Conservation (phyloP, 495 filamentous ascomycete genomes). For the Neurospora sp. region DNA sequence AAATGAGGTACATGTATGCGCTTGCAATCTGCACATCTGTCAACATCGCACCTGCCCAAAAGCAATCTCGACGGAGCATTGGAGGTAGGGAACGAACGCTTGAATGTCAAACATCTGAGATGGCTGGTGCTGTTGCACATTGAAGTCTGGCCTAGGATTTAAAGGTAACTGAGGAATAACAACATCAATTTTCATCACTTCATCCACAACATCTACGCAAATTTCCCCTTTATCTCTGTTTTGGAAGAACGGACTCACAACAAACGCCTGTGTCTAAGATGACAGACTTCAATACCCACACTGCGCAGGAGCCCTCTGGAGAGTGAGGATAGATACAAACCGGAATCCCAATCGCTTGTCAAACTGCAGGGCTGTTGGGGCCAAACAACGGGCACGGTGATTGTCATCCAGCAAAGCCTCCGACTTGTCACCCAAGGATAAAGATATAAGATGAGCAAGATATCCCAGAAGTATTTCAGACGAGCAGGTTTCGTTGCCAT, state of each 20-base stretch:
- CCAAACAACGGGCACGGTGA: background rate
- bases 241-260: background rate
- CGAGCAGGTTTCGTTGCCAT: background rate
- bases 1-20: background rate
- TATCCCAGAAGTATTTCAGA: background rate
- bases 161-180: too few relatives aligned
- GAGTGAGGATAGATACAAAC: background rate
- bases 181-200: background rate
- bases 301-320: background rate
- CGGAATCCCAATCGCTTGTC: background rate
- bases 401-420: background rate
- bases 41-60: background rate
- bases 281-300: background rate
- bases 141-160: background rate
- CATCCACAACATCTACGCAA: background rate
- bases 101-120: background rate
- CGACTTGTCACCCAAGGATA: accelerated
- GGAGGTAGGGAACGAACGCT: background rate
- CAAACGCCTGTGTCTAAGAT: background rate
- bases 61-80: background rate
- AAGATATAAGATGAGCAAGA: background rate
- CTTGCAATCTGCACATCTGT: background rate
- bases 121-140: background rate
- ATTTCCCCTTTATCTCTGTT: background rate
- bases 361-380: background rate